Evolutionary conservation across 2,329 filamentous ascomycete genomes (phyloP).

Genomic region (Byssochlamys sp.): DNA sequence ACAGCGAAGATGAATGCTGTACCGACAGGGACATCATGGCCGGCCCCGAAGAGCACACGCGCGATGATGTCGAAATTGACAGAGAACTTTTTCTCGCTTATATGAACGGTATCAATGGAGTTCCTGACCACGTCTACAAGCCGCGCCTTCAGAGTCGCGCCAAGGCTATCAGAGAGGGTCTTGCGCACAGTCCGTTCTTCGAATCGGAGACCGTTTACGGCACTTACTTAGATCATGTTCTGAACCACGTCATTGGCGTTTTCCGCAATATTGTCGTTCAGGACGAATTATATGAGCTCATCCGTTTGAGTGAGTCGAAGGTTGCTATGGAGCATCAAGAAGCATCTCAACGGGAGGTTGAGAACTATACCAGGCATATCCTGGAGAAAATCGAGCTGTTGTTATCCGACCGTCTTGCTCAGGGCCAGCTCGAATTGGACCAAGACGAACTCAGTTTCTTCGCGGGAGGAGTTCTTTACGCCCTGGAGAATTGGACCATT

Average conservation of each 20-base stretch:
- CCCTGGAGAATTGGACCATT: conserved; percentile 14
- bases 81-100: conserved; percentile 31
- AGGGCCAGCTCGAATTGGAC: conserved; percentile 20
- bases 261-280: conserved; percentile 31
- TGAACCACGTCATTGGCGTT: conserved; percentile 30
- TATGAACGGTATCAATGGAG: conserved; percentile 34
- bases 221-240: conserved; percentile 27
- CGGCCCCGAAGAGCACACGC: conserved; percentile 25
- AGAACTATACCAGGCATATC: conserved; percentile 12
- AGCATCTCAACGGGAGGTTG: conserved; percentile 3
- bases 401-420: conserved; percentile 24
- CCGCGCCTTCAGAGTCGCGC: conserved; percentile 23
- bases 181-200: conserved; percentile 22
- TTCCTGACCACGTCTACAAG: conserved; percentile 24
- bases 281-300: conserved; percentile 27
- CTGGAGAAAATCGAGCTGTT: conserved; percentile 26
- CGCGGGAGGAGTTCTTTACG: conserved; percentile 28
- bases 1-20: conserved; percentile 9
- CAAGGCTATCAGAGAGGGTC: conserved; percentile 24
- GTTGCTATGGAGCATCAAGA: conserved; percentile 6
- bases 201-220: conserved; percentile 21
- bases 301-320: conserved; percentile 18
- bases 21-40: conserved; percentile 3
- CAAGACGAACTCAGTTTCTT: conserved; percentile 33
- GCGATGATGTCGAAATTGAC: conserved; percentile 30